phyloP scores from a whole-genome alignment of 331 rosid genomes.

The Acacia pycnantha region DNA sequence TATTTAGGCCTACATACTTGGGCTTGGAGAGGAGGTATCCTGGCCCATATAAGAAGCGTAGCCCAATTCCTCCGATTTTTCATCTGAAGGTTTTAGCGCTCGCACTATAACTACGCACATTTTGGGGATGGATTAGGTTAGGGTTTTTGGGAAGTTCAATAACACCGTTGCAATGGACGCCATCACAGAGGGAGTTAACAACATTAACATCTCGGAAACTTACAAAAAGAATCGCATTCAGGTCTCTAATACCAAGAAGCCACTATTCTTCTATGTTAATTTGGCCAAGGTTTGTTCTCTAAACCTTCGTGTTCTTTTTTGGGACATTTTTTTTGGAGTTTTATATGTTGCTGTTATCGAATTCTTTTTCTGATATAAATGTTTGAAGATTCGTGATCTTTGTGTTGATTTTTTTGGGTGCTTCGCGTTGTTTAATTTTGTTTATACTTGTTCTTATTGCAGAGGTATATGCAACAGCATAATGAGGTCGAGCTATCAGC shows the following conservation, averaged over 20 bases:
- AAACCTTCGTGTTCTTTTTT: background rate
- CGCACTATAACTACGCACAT: background rate
- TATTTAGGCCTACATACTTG: background rate
- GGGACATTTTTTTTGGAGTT: background rate
- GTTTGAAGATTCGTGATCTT: background rate
- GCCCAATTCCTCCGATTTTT: background rate
- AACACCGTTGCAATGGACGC: constrained; percentile 31
- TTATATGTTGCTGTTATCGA: background rate
- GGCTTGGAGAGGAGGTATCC: too few relatives aligned
- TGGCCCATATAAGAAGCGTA: background rate
- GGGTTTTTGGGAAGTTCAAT: constrained; percentile 29
- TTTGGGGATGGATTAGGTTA: constrained; percentile 22
- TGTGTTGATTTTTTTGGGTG: background rate
- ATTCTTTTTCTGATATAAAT: background rate
- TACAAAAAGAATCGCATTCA: constrained; percentile 56
- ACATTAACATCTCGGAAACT: constrained; percentile 43
- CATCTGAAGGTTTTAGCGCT: background rate
- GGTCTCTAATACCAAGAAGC: constrained; percentile 56
- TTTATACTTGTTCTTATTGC: constrained; percentile 16
- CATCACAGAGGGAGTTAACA: constrained; percentile 52
- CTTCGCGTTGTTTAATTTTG: background rate
- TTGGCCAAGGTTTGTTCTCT: constrained; percentile 43
- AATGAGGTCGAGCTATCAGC: constrained; percentile 97
- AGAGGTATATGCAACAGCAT: constrained; percentile 97
- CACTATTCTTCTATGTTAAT: constrained; percentile 54